These are phyloP conservation scores for Erigeron philadelphicus DNA, from an alignment of 140 eudicot genomes.

Conservation along the genomic window DNA sequence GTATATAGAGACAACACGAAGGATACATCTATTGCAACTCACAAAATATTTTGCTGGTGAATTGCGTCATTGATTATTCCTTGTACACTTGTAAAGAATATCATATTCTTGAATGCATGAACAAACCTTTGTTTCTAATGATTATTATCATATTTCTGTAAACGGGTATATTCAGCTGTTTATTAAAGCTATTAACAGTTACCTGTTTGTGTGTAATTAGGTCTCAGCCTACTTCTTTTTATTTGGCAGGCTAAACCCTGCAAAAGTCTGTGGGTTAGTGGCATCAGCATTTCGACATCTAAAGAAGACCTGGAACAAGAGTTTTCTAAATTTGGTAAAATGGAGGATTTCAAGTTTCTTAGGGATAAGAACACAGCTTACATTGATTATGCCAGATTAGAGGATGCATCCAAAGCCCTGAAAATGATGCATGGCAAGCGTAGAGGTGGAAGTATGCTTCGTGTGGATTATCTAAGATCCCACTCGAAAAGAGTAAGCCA, in stretches of 20 bases:
- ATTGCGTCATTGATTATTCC: not conserved
- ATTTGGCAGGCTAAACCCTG: constrained; percentile 83
- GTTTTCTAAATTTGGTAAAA: constrained; percentile 61
- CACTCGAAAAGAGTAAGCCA: constrained; percentile 67
- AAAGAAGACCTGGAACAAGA: constrained; percentile 74
- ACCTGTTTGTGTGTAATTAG: constrained; percentile 13
- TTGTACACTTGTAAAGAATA: not conserved
- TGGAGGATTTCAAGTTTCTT: constrained; percentile 71
- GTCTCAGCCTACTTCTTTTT: constrained; percentile 26
- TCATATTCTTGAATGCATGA: not conserved
- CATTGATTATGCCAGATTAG: constrained; percentile 61
- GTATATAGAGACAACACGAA: constrained; percentile 3
- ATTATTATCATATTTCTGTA: not conserved
- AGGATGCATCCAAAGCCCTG: constrained; percentile 85
- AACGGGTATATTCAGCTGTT: no score
- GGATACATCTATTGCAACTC: no score
- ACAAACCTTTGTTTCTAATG: not conserved
- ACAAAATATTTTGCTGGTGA: no score
- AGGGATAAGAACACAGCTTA: constrained; percentile 81
- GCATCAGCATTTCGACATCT: constrained; percentile 57
- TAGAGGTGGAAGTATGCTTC: constrained; percentile 63
- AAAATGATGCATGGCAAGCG: constrained; percentile 62
- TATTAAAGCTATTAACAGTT: constrained; percentile 5
- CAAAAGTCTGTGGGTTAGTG: constrained; percentile 86
- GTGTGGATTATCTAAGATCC: constrained; percentile 83